Base-by-base conservation (phyloP, 805 yeast genomes). In the Yarrowia keelungensis region DNA sequence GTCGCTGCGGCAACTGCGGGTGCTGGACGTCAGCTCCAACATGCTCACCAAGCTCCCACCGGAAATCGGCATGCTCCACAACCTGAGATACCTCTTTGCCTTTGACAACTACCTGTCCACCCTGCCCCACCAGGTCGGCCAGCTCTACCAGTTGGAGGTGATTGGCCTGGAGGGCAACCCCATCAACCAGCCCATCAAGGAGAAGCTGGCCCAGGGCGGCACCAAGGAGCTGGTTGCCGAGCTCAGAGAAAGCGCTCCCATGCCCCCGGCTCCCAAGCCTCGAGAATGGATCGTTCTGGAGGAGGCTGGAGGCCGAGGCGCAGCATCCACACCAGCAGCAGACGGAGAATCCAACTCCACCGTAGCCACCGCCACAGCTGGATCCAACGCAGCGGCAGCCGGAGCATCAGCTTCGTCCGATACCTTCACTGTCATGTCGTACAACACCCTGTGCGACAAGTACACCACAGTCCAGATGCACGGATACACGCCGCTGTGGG, bases 401-500 rank as follows among this genome's bases (percentile, higher is more conserved):
- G 59, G 47, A 8, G 38, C 68, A 8, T 53, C 69, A 19, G 69
- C 39, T 8, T 51, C 58, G 49, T 42, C 61, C 9, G 47, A 62
- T 41, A 62, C 42, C 51, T 92, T 95, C 77, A 89, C 97, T 0
- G 80, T 93, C 58, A 83, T 92, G 85, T 87, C 92, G 46, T 94
- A 92, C 81, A 95, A 95, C 80, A 91, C 96, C 2, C 82, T 95
- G 76, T 95, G 99, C 78, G 98, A 94, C 77, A 95, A 90, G 77
- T 94, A 94, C 80, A 98, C 98, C 2, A 92, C 97, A 3, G 85
- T 95, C 22, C 89, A 87, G 76, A 84, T 94, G 89, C 95, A 91
- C 79, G 94, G 90, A 74, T 94, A 91, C 76, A 92, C 98, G 0
- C 98, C 98, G 26, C 87, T 97, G 1, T 95, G 99, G 98, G 99